Conservation (phyloP, 176 grass and related monocot species). For the Tillandsia fasciculata region DNA sequence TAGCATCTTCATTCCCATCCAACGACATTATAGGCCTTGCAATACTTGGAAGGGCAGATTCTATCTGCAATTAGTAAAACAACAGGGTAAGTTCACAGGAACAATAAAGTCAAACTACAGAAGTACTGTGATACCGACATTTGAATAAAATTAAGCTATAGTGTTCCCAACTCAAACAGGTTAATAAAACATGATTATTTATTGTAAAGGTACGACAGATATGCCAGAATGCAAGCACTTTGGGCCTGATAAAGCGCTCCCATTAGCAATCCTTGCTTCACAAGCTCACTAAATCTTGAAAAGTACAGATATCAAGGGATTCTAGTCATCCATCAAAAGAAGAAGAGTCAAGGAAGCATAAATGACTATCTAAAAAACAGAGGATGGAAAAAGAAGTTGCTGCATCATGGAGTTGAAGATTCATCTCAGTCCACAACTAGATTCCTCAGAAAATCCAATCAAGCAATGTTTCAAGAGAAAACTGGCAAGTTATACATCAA, state of each 20-base stretch:
- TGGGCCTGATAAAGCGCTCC: not conserved
- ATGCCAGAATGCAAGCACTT: not conserved
- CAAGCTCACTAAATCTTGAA: too few relatives aligned
- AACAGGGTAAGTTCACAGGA: constrained; percentile 2
- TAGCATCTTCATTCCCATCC: constrained; percentile 98
- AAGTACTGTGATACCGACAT: not conserved
- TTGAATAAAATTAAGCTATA: constrained; percentile 1
- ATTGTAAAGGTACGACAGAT: not conserved
- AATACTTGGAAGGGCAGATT: constrained; percentile 92
- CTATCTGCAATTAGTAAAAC: constrained; percentile 64
- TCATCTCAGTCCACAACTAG: too few relatives aligned
- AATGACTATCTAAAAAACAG: too few relatives aligned
- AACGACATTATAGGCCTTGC: constrained; percentile 98
- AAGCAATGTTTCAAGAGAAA: not conserved
- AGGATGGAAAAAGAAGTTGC: too few relatives aligned
- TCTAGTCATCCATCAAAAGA: too few relatives aligned
- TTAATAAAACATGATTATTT: not conserved
- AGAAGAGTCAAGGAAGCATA: too few relatives aligned
- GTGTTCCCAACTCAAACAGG: not conserved
- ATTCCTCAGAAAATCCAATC: too few relatives aligned
- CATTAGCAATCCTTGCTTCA: not conserved
- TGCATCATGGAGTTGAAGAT: too few relatives aligned
- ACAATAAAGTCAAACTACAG: not conserved
- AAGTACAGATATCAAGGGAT: too few relatives aligned
- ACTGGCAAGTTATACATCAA: not conserved